Evolutionary conservation across 169 alveolate species (phyloP).

Genomic region (Plasmodium yoelii): DNA sequence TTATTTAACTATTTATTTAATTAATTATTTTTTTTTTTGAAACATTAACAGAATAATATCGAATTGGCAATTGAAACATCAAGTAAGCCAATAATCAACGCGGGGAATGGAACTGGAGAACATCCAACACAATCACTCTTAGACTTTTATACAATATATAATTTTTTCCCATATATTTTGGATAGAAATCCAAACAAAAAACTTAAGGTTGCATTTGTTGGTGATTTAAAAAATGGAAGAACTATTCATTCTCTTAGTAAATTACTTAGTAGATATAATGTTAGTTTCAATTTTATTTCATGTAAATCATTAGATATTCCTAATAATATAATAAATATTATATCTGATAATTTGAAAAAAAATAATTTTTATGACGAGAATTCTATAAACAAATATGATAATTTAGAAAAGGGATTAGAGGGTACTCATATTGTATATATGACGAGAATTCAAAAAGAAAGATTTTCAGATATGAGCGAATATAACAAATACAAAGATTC

Average conservation of each 20-base stretch:
- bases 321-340: slow-evolving; percentile 57
- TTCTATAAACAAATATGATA: slow-evolving; percentile 58
- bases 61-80: slow-evolving; percentile 69
- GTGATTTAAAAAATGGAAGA: slow-evolving; percentile 89
- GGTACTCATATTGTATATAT: slow-evolving; percentile 85
- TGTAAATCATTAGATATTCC: slow-evolving; percentile 84
- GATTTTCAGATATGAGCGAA: slow-evolving; percentile 78
- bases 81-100: slow-evolving; percentile 86
- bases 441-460: slow-evolving; percentile 87
- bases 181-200: slow-evolving; percentile 39
- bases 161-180: slow-evolving; percentile 78
- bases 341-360: slow-evolving; percentile 47
- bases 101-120: slow-evolving; percentile 90
- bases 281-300: slow-evolving; percentile 80
- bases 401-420: slow-evolving; percentile 65
- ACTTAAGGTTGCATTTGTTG: slow-evolving; percentile 83
- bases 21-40: neutral
- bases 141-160: slow-evolving; percentile 86
- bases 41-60: slow-evolving; percentile 45
- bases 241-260: slow-evolving; percentile 88
- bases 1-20: neutral
- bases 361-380: slow-evolving; percentile 49
- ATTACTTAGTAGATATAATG: slow-evolving; percentile 85
- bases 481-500: slow-evolving; percentile 75
- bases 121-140: slow-evolving; percentile 91